phyloP scores from a whole-genome alignment of 805 yeast genomes.

The Saccharomyces cerevisiae region DNA sequence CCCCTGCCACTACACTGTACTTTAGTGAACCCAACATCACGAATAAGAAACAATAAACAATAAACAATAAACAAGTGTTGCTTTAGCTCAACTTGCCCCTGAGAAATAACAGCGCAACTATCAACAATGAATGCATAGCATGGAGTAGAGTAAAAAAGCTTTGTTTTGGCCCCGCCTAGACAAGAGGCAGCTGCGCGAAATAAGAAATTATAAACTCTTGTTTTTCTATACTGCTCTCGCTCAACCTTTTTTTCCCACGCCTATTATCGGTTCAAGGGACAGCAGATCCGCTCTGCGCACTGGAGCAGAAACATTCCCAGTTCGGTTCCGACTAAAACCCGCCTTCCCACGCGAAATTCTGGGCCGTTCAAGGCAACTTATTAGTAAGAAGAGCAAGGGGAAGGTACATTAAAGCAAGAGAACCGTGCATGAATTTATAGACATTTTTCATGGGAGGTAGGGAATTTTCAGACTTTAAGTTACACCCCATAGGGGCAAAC shows the following conservation, averaged over 20 bases:
- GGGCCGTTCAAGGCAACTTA: not conserved
- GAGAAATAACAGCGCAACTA: not conserved
- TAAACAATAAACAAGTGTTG: not conserved
- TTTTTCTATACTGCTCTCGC: not conserved
- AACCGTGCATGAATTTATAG: not conserved
- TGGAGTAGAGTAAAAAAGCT: not conserved
- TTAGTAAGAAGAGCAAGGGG: not conserved
- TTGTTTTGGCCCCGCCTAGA: not conserved
- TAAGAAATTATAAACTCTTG: not conserved
- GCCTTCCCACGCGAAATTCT: not conserved
- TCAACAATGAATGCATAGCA: not conserved
- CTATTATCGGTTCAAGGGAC: not conserved
- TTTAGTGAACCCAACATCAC: no score
- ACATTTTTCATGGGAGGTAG: not conserved
- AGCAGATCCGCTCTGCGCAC: not conserved
- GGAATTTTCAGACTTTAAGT: not conserved
- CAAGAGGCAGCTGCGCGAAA: not conserved
- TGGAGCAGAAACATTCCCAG: not conserved
- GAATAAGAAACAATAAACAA: not conserved
- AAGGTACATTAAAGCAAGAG: not conserved
- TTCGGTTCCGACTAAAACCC: not conserved
- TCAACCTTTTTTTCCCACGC: not conserved
- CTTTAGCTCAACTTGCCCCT: not conserved
- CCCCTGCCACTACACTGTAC: not conserved
- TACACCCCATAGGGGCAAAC: not conserved